phyloP scores from a whole-genome alignment of 441 rosid genomes.

The Erodium trifolium region DNA sequence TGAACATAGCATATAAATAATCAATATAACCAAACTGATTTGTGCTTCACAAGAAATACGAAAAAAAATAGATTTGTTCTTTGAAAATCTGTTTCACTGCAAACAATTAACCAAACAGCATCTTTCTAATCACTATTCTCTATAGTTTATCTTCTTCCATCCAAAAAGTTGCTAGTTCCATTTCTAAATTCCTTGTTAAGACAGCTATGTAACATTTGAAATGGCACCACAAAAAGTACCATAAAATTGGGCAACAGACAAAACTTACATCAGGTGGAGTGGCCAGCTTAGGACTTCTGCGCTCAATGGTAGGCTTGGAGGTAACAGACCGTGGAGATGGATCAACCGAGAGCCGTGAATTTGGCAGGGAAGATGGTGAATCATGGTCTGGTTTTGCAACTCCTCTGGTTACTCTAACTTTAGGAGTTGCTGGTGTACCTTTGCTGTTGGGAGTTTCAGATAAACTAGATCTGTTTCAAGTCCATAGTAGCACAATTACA shows the following conservation, averaged over 20 bases:
- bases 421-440: conserved; percentile 53
- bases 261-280: conserved; percentile 58
- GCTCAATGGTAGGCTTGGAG: conserved; percentile 57
- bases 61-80: too few species aligned
- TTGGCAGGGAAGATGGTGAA: conserved; percentile 47
- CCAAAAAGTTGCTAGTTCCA: too few species aligned
- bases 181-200: too few species aligned
- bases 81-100: too few species aligned
- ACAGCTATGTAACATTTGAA: too few species aligned
- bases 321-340: conserved; percentile 56
- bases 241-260: too few species aligned
- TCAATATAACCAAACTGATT: too few species aligned
- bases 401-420: conserved; percentile 39
- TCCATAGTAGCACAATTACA: background rate
- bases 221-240: too few species aligned
- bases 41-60: too few species aligned
- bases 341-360: conserved; percentile 53
- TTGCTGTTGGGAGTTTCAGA: conserved; percentile 61
- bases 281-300: conserved; percentile 47
- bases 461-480: conserved; percentile 47
- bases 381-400: conserved; percentile 46
- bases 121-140: too few species aligned
- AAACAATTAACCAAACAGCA: too few species aligned
- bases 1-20: conserved; percentile 17
- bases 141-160: too few species aligned